These are phyloP conservation scores for Daldinia eschscholtzii DNA, from an alignment of 2,329 filamentous ascomycete species.

Conservation along the genomic window DNA sequence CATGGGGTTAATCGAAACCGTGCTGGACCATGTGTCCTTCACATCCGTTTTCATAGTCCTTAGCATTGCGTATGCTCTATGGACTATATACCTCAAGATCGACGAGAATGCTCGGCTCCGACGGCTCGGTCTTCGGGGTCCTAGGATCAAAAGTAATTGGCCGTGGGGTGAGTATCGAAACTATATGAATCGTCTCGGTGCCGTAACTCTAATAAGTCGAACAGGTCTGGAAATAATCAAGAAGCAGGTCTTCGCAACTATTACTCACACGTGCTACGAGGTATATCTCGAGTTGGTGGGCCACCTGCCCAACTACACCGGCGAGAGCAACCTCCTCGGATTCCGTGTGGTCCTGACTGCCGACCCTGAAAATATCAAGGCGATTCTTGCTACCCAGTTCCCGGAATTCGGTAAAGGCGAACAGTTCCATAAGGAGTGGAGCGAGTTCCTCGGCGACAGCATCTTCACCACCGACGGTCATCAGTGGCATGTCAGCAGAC, in stretches of 20 bases:
- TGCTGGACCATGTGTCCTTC: slow-evolving; percentile 60
- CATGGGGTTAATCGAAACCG: slow-evolving; percentile 66
- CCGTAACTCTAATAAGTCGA: slow-evolving; percentile 11
- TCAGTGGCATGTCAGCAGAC: slow-evolving; percentile 83
- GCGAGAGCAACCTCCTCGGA: slow-evolving; percentile 68
- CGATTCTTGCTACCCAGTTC: slow-evolving; percentile 89
- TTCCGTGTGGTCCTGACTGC: slow-evolving; percentile 78
- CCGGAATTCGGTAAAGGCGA: slow-evolving; percentile 85
- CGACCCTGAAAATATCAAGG: slow-evolving; percentile 90
- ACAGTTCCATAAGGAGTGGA: slow-evolving; percentile 80
- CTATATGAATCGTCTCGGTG: not conserved
- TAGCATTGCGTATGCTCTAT: slow-evolving; percentile 55
- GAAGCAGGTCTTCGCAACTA: slow-evolving; percentile 65
- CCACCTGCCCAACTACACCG: slow-evolving; percentile 64
- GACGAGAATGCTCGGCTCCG: slow-evolving; percentile 60
- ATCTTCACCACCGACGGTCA: slow-evolving; percentile 86
- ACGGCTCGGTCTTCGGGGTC: slow-evolving; percentile 59
- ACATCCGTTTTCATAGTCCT: slow-evolving; percentile 56
- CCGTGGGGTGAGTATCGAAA: slow-evolving; percentile 61
- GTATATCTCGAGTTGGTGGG: slow-evolving; percentile 70
- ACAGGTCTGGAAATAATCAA: slow-evolving; percentile 75
- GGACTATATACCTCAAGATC: slow-evolving; percentile 55
- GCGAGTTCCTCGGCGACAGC: slow-evolving; percentile 79
- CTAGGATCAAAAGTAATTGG: slow-evolving; percentile 53
- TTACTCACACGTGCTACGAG: slow-evolving; percentile 68